These are phyloP conservation scores for Coemansia nantahalensis DNA, from an alignment of 192 early-diverging fungal species.

Conservation along the genomic window DNA sequence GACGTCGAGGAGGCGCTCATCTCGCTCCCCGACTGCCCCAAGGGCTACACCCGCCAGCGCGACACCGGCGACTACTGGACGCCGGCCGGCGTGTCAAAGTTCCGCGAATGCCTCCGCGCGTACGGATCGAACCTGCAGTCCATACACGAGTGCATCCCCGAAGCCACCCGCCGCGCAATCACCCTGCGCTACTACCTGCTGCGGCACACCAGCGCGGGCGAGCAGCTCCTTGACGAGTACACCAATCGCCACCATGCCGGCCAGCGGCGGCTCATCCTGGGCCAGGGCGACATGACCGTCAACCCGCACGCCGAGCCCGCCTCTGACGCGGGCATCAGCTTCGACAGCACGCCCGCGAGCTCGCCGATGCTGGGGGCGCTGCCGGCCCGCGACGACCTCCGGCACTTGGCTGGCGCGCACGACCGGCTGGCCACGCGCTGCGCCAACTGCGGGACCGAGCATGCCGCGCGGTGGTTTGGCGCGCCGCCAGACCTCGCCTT, in stretches of 20 bases:
- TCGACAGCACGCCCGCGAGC: conserved; percentile 29
- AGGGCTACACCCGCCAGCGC: conserved; percentile 52
- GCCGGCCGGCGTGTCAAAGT: conserved; percentile 49
- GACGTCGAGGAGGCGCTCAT: conserved; percentile 60
- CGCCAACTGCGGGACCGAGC: conserved; percentile 34
- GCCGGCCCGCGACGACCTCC: no score
- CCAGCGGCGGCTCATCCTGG: conserved; percentile 37
- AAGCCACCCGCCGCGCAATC: conserved; percentile 50
- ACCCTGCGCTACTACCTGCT: conserved; percentile 64
- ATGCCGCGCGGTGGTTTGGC: conserved; percentile 23
- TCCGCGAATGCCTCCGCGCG: conserved; percentile 61
- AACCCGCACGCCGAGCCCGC: conserved; percentile 35
- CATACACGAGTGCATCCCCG: conserved; percentile 55
- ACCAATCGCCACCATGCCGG: conserved; percentile 54
- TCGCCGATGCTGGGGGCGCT: conserved; percentile 2
- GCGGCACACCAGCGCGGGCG: conserved; percentile 58
- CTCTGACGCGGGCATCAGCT: conserved; percentile 30
- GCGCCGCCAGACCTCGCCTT: conserved; percentile 26
- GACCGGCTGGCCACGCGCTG: conserved; percentile 14
- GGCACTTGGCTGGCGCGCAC: background rate
- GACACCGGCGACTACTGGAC: conserved; percentile 59
- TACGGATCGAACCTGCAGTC: conserved; percentile 66
- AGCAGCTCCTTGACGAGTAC: conserved; percentile 60
- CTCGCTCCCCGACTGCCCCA: conserved; percentile 45
- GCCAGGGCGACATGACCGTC: conserved; percentile 34